Base-by-base conservation (phyloP, 345 rosid species). In the Gossypium bickii region DNA sequence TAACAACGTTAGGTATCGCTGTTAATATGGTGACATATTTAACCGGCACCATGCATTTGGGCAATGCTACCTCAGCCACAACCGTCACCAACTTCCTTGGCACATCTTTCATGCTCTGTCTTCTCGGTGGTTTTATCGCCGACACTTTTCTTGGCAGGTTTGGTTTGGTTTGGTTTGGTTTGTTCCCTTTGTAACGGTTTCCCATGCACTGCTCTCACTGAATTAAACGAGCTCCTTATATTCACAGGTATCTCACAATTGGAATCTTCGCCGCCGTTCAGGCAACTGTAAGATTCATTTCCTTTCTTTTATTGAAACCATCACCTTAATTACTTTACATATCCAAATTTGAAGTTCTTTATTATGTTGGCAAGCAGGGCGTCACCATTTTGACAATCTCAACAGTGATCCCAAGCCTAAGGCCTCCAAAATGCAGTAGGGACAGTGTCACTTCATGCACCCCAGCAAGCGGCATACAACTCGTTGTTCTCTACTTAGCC, bases 121-220 rank as follows among this genome's bases (percentile, higher is more conserved):
- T 95, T 74, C 88, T 92, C 7, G 98, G 99, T 68, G 99, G 99
- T 57, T 95, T 95, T 74, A 53, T 95, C 7, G 99, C 98, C 0
- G 99, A 95, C 78, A 89, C 99, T 48, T 95, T 89, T 77, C 97
- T 95, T 17, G 98, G 98, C 79, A 88, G 98, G 97, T 18, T 49
- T 49, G 53, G 53, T 49, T 34, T 34, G 41, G 41, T 34, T 34
- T 49, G 53, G 53, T 49, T 34, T 34, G 41, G 41, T 34, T 34
- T 34, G 41, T 0, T 34, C 41, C 41, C 41, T 34, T 15, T 15
- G 3, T 60, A 15, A 1, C 13, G 7, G 48, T 45, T 60, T 45
- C 65, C 43, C 43, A 60, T 27, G 29, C 27, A 9, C 27, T 65
- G 1, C 70, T 18, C 41, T 34, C 41, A 5, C 41, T 34, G 41